Base-by-base conservation (phyloP, 106 monocot species). In the Dioscorea zingiberensis region DNA sequence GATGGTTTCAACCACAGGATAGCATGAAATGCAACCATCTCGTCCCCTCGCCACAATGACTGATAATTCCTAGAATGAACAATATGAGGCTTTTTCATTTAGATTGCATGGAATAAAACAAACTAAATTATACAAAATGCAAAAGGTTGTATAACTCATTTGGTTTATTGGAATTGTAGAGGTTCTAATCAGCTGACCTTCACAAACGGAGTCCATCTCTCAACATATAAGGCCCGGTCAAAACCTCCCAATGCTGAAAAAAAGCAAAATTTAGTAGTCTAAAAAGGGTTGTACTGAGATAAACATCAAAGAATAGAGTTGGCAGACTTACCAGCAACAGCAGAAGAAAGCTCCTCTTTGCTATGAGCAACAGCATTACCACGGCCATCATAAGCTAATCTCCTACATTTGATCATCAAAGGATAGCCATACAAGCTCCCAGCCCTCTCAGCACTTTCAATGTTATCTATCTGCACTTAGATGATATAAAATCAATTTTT, bases 1-100 rank as follows among this genome's bases (percentile, higher is more conserved):
- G 71, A 88, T 78, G 28, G 97, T 97, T 72, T 97, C 97, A 66
- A 92, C 97, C 58, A 89, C 91, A 73, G 85, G 75, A 80, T 86
- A 97, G 77, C 88, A 97, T 48, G 67, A 75, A 25, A 83, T 26
- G 29, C 80, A 76, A 54, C 69, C 71, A 69, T 80, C 92, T 76
- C 81, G 92, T 70, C 83, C 88, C 75, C 97, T 83, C 57, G 84
- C 97, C 30, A 97, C 92, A 70, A 89, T 97, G 67, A 97, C 97
- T 59, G 92, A 71, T 55, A 97, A 77, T 62, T 97, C 97, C 97
- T 97, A 66, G 18, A 75, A 27, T 26, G 71, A 65, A 54, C 7
- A 63, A 30, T 59, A 48, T 51, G 59, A 58, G 8, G 44, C 1
- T 27, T n/a, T 30, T 60, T 27, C 27, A 60, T 27, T 17, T 38